These are phyloP conservation scores for Tubosaeta sp. DNA, from an alignment of 768 basidiomycete genomes.

Conservation along the genomic window DNA sequence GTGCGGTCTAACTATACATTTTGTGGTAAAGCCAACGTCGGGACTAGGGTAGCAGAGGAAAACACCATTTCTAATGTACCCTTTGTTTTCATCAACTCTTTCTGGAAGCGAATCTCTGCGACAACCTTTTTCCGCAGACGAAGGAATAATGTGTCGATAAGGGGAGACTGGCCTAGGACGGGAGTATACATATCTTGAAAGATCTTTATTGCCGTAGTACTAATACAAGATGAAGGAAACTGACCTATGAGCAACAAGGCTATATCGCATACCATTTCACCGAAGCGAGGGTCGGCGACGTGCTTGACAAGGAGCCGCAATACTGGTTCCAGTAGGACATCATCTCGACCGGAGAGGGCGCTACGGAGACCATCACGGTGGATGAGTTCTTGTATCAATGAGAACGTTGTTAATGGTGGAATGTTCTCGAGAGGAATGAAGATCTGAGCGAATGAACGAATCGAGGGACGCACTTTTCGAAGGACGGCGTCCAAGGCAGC, in stretches of 20 bases:
- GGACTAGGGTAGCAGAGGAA: constrained; percentile 45
- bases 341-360: constrained; percentile 88
- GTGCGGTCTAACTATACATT: constrained; percentile 14
- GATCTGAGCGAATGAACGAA: background rate
- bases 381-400: constrained; percentile 88
- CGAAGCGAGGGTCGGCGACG: constrained; percentile 87
- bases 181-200: constrained; percentile 82
- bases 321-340: constrained; percentile 88
- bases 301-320: constrained; percentile 83
- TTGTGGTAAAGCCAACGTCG: constrained; percentile 13
- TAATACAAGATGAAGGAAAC: constrained; percentile 22
- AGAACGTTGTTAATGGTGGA: constrained; percentile 81
- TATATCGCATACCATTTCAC: constrained; percentile 82
- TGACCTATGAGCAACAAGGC: constrained; percentile 78
- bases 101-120: constrained; percentile 84
- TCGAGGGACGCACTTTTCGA: constrained; percentile 55
- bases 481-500: constrained; percentile 92
- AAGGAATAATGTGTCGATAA: constrained; percentile 83
- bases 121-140: constrained; percentile 80
- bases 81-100: constrained; percentile 73
- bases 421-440: constrained; percentile 54
- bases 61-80: constrained; percentile 93
- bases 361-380: constrained; percentile 85
- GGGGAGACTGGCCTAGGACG: constrained; percentile 89
- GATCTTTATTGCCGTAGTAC: constrained; percentile 4